Percentiles rank a stretch among this genome's conserved stretches.
Conservation (phyloP, 2,329 filamentous ascomycete species). For the Pyricularia pennisetigena region DNA sequence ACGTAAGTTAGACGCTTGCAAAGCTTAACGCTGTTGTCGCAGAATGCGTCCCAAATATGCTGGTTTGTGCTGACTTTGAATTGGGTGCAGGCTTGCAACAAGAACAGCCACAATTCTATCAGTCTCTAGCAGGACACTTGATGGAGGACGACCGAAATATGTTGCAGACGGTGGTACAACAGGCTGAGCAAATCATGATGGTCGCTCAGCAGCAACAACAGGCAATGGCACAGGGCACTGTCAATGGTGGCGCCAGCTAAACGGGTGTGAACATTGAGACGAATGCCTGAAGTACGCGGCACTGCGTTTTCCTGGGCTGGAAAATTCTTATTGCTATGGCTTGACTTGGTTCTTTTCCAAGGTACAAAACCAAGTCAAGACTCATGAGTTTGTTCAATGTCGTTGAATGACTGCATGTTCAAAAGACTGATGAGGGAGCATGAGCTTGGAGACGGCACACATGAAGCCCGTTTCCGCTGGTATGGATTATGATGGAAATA, state of each 20-base stretch:
- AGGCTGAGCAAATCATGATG: conserved; percentile 45
- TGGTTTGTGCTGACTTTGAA: conserved; percentile 17
- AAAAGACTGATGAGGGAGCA: neutral
- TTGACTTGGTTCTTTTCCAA: neutral
- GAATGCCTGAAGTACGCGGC: neutral
- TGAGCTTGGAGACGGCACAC: neutral
- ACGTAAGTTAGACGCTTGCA: conserved; percentile 47
- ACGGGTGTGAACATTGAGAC: neutral
- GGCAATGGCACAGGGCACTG: conserved; percentile 13
- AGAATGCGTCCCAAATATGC: too few relatives aligned
- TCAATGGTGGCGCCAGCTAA: conserved; percentile 11
- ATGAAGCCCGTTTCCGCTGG: neutral
- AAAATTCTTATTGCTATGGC: neutral
- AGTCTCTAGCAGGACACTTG: conserved; percentile 68
- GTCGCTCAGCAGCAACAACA: conserved; percentile 24
- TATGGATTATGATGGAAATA: neutral
- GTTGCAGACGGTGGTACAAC: conserved; percentile 67
- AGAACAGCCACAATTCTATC: conserved; percentile 84
- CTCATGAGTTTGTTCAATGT: neutral
- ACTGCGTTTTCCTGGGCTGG: neutral
- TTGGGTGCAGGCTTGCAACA: conserved; percentile 63
- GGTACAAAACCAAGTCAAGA: neutral
- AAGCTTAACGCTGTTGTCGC: too few relatives aligned
- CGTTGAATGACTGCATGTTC: neutral
- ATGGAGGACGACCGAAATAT: conserved; percentile 71